Conservation (phyloP, 2,329 filamentous ascomycete genomes). For the Ophiostoma ips region DNA sequence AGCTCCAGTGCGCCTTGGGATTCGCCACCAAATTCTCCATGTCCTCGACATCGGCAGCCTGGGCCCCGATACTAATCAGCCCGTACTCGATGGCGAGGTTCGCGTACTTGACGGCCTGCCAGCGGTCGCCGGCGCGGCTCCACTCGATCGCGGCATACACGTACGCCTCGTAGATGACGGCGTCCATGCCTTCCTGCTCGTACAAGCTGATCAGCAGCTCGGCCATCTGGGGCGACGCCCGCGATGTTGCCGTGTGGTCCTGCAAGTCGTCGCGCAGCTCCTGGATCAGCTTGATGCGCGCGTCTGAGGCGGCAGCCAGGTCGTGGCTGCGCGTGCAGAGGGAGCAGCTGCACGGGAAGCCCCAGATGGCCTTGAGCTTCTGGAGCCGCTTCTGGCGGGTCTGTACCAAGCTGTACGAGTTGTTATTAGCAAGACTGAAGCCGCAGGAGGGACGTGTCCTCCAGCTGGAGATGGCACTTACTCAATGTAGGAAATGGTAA, state of each 20-base stretch:
- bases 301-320: conserved; percentile 22
- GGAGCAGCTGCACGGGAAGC: conserved; percentile 28
- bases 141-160: conserved; percentile 25
- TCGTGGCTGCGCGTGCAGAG: conserved; percentile 21
- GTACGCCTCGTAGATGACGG: conserved; percentile 23
- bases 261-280: conserved; percentile 19
- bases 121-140: conserved; percentile 26
- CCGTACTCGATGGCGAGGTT: conserved; percentile 24
- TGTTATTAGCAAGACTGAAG: not conserved
- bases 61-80: conserved; percentile 19
- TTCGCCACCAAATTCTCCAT: conserved; percentile 22
- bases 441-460: too few relatives aligned
- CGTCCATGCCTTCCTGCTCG: conserved; percentile 26
- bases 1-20: conserved; percentile 27
- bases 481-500: conserved; percentile 30
- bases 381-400: conserved; percentile 18
- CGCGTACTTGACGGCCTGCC: conserved; percentile 26
- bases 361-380: conserved; percentile 23
- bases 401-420: conserved; percentile 18
- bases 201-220: conserved; percentile 26
- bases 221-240: conserved; percentile 24
- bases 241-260: conserved; percentile 19
- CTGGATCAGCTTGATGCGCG: conserved; percentile 23
- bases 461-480: too few relatives aligned
- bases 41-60: conserved; percentile 21